phyloP scores from a whole-genome alignment of 148 eudicot species.

The Gaultheria prostrata region DNA sequence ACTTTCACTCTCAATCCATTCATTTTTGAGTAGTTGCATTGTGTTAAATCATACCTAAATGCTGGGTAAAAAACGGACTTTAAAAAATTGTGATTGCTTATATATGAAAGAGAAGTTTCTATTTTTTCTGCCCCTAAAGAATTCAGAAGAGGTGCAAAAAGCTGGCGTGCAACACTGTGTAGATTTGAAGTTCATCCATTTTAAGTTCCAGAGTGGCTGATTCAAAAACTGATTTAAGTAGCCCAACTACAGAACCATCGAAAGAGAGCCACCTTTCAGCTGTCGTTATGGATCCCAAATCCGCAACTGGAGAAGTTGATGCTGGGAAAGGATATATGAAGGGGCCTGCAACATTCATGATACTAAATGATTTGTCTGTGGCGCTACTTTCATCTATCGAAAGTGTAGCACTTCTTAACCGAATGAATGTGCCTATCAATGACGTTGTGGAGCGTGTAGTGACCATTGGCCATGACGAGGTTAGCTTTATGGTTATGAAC shows the following conservation, averaged over 20 bases:
- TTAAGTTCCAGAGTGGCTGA: too few relatives aligned
- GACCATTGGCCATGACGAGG: not conserved
- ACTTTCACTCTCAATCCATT: too few relatives aligned
- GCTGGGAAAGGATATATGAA: conserved; percentile 11
- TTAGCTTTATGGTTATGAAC: not conserved
- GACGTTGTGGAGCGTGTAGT: conserved; percentile 10
- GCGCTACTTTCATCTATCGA: not conserved
- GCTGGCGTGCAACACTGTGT: too few relatives aligned
- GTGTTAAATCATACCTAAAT: not conserved
- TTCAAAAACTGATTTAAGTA: too few relatives aligned
- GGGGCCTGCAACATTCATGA: conserved; percentile 6
- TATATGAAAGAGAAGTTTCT: too few relatives aligned
- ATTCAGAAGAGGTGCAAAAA: too few relatives aligned
- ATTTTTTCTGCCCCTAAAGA: too few relatives aligned
- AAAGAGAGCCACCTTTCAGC: too few relatives aligned
- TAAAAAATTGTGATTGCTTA: too few relatives aligned
- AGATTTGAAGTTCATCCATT: too few relatives aligned
- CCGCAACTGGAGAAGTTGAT: not conserved
- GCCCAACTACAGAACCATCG: too few relatives aligned
- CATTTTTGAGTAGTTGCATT: not conserved
- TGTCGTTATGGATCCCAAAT: not conserved
- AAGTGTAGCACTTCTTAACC: not conserved
- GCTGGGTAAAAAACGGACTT: not conserved
- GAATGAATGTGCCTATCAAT: not conserved
- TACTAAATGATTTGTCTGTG: not conserved